Evolutionary conservation across 306 rosid species (phyloP).

Genomic region (Calophaca sinica): DNA sequence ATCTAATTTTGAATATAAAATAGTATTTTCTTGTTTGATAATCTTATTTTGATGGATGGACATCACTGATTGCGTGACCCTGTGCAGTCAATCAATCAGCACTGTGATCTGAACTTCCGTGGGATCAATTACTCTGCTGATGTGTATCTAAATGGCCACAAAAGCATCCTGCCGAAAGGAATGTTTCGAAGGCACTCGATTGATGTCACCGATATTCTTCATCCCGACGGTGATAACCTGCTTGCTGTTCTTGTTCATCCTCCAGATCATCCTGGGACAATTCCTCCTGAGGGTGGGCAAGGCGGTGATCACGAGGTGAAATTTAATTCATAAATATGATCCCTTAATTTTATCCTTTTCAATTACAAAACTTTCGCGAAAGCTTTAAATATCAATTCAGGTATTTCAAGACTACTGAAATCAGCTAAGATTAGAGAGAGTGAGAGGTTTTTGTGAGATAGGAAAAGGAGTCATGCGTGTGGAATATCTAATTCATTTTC

Average conservation of each 20-base stretch:
- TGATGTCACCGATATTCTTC: conserved; percentile 81
- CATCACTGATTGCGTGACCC: conserved; percentile 32
- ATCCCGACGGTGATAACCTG: conserved; percentile 71
- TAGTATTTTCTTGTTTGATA: conserved; percentile 9
- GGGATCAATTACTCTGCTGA: conserved; percentile 91
- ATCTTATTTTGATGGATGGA: conserved; percentile 22
- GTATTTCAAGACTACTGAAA: conserved; percentile 36
- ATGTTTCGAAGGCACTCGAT: conserved; percentile 93
- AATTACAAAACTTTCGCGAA: conserved; percentile 9
- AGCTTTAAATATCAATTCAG: not conserved
- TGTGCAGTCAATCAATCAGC: conserved; percentile 71
- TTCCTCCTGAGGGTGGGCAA: conserved; percentile 86
- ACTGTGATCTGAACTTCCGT: conserved; percentile 87
- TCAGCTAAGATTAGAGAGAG: conserved; percentile 6
- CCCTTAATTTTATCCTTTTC: conserved; percentile 12
- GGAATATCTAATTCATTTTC: conserved; percentile 27
- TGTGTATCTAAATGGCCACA: conserved; percentile 81
- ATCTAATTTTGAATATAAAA: not conserved
- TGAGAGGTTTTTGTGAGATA: not conserved
- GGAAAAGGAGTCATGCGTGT: conserved; percentile 33
- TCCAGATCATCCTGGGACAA: conserved; percentile 93
- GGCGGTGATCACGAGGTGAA: conserved; percentile 97
- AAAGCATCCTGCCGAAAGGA: conserved; percentile 74
- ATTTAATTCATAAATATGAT: conserved; percentile 3
- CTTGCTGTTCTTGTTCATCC: conserved; percentile 97